phyloP scores from a whole-genome alignment of 225 moss, liverwort and hornwort species.

The Antitrichia curtipendula region DNA sequence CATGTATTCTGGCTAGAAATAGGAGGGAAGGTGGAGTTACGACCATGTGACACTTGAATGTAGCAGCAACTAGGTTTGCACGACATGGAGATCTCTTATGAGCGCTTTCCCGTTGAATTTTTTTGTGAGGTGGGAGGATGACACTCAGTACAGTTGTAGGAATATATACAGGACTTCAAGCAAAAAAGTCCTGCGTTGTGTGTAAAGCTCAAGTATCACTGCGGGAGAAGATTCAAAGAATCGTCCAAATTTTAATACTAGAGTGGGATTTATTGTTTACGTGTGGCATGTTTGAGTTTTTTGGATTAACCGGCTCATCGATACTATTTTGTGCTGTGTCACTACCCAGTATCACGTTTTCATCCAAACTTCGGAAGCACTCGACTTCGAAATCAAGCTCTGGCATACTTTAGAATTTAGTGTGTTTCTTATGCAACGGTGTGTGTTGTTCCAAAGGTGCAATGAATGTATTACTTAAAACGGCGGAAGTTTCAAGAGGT shows the following conservation, averaged over 20 bases:
- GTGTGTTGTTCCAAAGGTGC: background rate
- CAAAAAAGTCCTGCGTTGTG: background rate
- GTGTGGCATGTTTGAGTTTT: background rate
- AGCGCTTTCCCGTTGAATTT: background rate
- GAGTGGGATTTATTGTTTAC: background rate
- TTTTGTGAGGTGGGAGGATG: background rate
- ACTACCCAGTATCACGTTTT: background rate
- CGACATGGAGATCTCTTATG: background rate
- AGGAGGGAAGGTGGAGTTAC: background rate
- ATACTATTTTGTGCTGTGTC: background rate
- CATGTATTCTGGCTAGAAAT: slow-evolving; percentile 7
- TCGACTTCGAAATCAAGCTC: background rate
- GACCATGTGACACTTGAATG: background rate
- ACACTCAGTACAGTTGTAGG: background rate
- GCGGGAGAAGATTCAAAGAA: background rate
- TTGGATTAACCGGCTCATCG: background rate
- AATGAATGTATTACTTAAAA: background rate
- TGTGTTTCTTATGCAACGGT: background rate
- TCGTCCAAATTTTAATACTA: background rate
- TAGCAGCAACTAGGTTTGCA: background rate
- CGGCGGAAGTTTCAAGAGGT: background rate
- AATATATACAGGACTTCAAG: background rate
- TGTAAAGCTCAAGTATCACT: background rate
- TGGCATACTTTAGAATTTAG: background rate
- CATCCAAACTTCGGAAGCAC: background rate